phyloP scores from a whole-genome alignment of 1,284 basidiomycete genomes.

The Trichosporon ovoides region DNA sequence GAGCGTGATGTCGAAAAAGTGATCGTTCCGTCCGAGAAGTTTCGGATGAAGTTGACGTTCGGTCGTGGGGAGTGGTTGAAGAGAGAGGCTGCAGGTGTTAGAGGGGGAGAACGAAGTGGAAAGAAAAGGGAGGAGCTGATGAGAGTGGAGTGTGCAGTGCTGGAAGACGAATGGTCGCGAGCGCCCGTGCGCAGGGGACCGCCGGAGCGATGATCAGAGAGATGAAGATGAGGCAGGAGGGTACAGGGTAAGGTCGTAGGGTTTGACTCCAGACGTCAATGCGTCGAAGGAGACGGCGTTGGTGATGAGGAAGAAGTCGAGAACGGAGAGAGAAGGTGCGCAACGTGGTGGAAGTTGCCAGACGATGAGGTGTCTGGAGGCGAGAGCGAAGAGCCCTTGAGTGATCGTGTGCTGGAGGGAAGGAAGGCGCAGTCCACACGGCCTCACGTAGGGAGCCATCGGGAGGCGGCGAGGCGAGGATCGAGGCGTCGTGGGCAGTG shows the following conservation, averaged over 20 bases:
- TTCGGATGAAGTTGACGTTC: constrained; percentile 46
- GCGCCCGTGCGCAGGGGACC: constrained; percentile 3
- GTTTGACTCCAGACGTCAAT: background rate
- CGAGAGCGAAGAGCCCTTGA: too few species aligned
- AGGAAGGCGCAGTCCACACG: too few species aligned
- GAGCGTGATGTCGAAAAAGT: constrained; percentile 32
- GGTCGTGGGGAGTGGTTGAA: constrained; percentile 49
- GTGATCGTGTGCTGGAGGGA: too few species aligned
- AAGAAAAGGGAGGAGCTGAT: background rate
- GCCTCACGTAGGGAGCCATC: too few species aligned
- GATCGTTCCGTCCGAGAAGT: constrained; percentile 29
- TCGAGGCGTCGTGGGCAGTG: too few species aligned
- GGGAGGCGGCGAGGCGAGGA: too few species aligned
- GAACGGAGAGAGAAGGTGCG: too few species aligned
- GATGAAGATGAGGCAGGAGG: background rate
- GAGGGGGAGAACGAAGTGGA: background rate
- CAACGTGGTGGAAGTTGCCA: too few species aligned
- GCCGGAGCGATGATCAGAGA: background rate
- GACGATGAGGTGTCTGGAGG: too few species aligned
- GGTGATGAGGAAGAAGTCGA: background rate
- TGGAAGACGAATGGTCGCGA: constrained; percentile 4
- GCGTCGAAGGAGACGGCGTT: background rate
- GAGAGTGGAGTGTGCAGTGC: background rate
- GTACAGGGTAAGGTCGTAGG: too few species aligned
- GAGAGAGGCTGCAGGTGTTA: constrained; percentile 35